A percentile compares a stretch with the other conserved stretches of the same genome.
Evolutionary conservation across 208 protist species (phyloP).

Genomic region (Zelonia costaricensis): DNA sequence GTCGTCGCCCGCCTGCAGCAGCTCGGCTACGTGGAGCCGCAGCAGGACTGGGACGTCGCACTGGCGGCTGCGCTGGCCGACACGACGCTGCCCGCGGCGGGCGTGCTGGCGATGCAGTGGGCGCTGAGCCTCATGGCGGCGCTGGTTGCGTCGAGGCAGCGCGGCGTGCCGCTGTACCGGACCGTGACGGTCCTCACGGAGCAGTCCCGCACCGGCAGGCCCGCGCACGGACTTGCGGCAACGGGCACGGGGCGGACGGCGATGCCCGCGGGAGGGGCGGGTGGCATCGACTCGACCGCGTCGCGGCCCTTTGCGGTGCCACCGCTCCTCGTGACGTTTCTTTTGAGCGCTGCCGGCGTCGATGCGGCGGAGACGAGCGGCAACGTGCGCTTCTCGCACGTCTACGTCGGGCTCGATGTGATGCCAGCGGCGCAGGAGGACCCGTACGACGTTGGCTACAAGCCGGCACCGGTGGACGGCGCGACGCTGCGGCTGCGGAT

Average conservation of each 20-base stretch:
- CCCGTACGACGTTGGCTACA: background rate
- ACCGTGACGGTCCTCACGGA: constrained; percentile 30
- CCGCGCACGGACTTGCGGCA: no score
- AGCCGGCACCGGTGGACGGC: constrained; percentile 2
- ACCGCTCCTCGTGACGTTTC: constrained; percentile 18
- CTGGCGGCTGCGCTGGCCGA: constrained; percentile 3
- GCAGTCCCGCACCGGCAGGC: background rate
- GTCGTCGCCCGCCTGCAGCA: constrained; percentile 23
- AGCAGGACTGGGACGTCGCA: constrained; percentile 34
- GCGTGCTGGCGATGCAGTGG: constrained; percentile 24
- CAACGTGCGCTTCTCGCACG: constrained; percentile 21
- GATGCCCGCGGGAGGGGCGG: background rate
- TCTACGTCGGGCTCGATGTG: constrained; percentile 54
- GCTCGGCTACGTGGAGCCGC: constrained; percentile 27
- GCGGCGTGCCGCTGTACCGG: constrained; percentile 36
- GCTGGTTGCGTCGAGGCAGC: constrained; percentile 41
- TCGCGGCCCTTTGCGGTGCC: constrained; percentile 9
- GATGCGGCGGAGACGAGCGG: constrained; percentile 43
- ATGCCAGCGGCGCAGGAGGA: constrained; percentile 38
- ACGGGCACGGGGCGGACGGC: no score
- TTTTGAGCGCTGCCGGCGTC: background rate
- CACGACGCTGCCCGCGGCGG: background rate
- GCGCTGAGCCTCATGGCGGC: constrained; percentile 62
- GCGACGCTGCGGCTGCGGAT: constrained; percentile 6
- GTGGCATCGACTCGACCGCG: background rate